Evolutionary conservation across 768 basidiomycete species (phyloP), one percentile per base, ranked within the genome.

Genomic region (Krasilnikovozyma curviuscula): DNA sequence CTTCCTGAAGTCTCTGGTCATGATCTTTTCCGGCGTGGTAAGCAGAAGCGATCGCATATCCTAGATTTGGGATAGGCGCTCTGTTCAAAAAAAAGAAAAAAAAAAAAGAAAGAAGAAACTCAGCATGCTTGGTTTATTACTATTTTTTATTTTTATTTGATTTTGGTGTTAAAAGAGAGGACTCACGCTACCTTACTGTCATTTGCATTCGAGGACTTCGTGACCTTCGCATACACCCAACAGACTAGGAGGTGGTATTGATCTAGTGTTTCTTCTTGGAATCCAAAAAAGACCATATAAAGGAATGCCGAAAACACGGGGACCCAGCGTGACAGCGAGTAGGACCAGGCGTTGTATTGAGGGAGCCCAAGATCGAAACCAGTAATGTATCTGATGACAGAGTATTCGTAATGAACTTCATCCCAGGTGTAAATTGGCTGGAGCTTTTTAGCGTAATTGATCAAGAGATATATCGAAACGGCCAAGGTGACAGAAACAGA

Each of bases 271-370:
- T n/a, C 27, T 5, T 49, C 52, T 10, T 48, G 48, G 37, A 46
- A 31, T 19, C 52, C 52, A 34, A 54, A 54, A 48, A 49, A 54
- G 7, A 32, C 37, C 31, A 54, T 49, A 40, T 49, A 54, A 29
- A 23, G 3, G 16, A 49, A 46, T 1, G 52, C 34, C 3, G 42
- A 35, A 13, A 54, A 33, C n/a, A 44, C 23, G 1, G 48, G 48
- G 4, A 48, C 12, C 52, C 52, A 54, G 25, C 27, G 34, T 8
- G 27, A 7, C 28, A 29, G 10, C 12, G 37, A 18, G 31, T 23
- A 9, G 13, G 7, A 13, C 13, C 28, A 23, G 16, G 29, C 10
- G 18, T 44, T 30, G 16, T 25, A 12, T n/a, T 37, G 21, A 13
- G 14, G 3, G 14, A 13, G 8, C 4, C 8, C 27, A 1, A 29